Evolutionary conservation across 176 grass and related monocot genomes (phyloP).

Genomic region (Oryza rufipogon): DNA sequence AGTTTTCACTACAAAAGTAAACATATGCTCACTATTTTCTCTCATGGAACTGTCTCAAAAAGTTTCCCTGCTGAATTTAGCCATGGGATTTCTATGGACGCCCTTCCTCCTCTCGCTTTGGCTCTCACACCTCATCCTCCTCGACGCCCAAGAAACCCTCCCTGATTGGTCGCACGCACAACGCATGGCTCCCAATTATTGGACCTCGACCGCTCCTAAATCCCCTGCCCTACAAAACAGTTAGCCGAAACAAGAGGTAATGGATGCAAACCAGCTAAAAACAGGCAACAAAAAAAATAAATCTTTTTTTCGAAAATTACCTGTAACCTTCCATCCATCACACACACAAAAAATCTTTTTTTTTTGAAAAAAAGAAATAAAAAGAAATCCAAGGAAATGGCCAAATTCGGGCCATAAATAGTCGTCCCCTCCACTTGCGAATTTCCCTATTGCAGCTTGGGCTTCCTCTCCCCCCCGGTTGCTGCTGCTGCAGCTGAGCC

Average conservation of each 20-base stretch:
- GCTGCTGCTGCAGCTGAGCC: not conserved
- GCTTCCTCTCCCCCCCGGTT: not conserved
- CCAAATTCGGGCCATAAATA: conserved; percentile 39
- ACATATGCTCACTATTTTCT: not conserved
- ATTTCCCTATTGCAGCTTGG: conserved; percentile 37
- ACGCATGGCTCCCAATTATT: conserved; percentile 53
- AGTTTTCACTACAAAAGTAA: not conserved
- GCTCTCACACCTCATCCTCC: not conserved
- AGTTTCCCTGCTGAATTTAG: conserved; percentile 2
- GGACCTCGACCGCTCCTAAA: conserved; percentile 39
- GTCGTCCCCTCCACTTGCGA: conserved; percentile 12
- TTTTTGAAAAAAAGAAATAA: not conserved
- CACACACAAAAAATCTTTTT: not conserved
- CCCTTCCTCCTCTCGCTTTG: not conserved
- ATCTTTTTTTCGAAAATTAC: not conserved
- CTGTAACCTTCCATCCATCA: not conserved
- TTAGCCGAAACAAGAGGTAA: conserved; percentile 12
- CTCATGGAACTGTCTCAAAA: not conserved
- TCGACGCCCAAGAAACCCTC: not conserved
- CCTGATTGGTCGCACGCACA: conserved; percentile 20
- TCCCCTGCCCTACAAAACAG: conserved; percentile 22
- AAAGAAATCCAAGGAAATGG: not conserved
- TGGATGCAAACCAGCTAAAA: conserved; percentile 3
- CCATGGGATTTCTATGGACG: not conserved
- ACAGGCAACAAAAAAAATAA: conserved; percentile 6